phyloP scores from a whole-genome alignment of 768 basidiomycete species.

The Pulveroboletus sp. region DNA sequence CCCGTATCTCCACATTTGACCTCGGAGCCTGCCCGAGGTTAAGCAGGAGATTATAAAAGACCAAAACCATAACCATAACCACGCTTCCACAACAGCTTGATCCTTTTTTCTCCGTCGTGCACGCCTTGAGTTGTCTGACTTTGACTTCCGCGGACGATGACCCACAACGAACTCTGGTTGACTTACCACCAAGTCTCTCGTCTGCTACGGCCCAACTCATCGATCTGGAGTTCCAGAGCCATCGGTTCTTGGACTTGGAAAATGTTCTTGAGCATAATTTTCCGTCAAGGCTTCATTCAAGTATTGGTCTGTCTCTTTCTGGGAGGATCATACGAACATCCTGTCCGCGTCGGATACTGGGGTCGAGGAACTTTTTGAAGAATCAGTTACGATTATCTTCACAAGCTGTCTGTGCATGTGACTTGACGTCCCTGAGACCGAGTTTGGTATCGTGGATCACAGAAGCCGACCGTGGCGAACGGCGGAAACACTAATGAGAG shows the following conservation, averaged over 20 bases:
- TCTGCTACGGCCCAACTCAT: conserved; percentile 44
- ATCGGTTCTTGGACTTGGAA: conserved; percentile 42
- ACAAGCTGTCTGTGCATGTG: conserved; percentile 38
- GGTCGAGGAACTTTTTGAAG: conserved; percentile 36
- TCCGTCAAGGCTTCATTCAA: conserved; percentile 44
- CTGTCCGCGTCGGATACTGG: conserved; percentile 33
- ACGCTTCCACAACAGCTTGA: not conserved
- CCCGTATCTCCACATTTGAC: no score
- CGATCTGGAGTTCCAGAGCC: conserved; percentile 40
- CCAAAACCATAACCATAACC: not conserved
- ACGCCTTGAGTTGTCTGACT: not conserved
- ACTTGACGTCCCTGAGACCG: conserved; percentile 31
- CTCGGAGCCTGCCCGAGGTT: no score
- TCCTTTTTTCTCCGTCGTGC: not conserved
- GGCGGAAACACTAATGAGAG: no score
- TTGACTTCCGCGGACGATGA: conserved; percentile 18
- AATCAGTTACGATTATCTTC: conserved; percentile 40
- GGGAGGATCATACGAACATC: conserved; percentile 40
- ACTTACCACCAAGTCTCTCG: conserved; percentile 47
- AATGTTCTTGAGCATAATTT: conserved; percentile 45
- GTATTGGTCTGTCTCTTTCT: conserved; percentile 40
- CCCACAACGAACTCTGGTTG: conserved; percentile 43
- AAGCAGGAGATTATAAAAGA: conserved; percentile 10
- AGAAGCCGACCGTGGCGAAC: no score
- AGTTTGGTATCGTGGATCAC: conserved; percentile 38